Base-by-base conservation (phyloP, 192 early-diverging fungal species). In the Umbelopsis ramanniana region DNA sequence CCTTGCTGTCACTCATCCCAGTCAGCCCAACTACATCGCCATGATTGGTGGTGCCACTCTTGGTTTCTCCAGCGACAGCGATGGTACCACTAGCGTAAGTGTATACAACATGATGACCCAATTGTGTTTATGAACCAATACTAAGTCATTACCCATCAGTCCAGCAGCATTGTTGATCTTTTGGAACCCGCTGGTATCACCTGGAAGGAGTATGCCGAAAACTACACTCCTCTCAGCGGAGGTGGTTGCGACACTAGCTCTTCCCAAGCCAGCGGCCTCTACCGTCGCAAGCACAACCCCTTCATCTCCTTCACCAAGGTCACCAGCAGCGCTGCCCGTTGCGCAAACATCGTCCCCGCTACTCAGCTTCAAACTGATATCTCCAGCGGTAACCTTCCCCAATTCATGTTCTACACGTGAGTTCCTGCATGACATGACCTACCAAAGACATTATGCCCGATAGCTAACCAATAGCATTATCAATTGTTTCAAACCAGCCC, bases 261-360 rank as follows among this genome's bases (percentile, higher is more conserved):
- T 50, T 66, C 21, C 23, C 57, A 37, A n/a, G 33, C 12, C 12
- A 55, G 69, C 40, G 72, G 79, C 35, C 46, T 83, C 15, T 89
- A 89, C 79, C 71, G 75, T 67, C 79, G 91, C 67, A 92, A 91
- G 76, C 91, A 92, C 84, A 88, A 88, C 80, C 91, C 91, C 1
- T 90, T 92, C 75, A 80, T 89, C 47, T 79, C 76, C 45, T 86
- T 86, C 71, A 84, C 69, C 40, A 68, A 70, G 52, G 85, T 92
- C 50, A 50, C 74, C 26, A 68, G 15, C 63, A 86, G 86, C 81
- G 2, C 83, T 3, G 67, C 82, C 40, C 80, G 87, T n/a, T 89
- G 89, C 75, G 78, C 78, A 43, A 91, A 87, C 17, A 82, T 91
- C 46, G 89, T 90, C n/a, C 54, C 66, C 54, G 74, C 79, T 6